phyloP scores from a whole-genome alignment of 306 rosid genomes.

The Glycine soja region DNA sequence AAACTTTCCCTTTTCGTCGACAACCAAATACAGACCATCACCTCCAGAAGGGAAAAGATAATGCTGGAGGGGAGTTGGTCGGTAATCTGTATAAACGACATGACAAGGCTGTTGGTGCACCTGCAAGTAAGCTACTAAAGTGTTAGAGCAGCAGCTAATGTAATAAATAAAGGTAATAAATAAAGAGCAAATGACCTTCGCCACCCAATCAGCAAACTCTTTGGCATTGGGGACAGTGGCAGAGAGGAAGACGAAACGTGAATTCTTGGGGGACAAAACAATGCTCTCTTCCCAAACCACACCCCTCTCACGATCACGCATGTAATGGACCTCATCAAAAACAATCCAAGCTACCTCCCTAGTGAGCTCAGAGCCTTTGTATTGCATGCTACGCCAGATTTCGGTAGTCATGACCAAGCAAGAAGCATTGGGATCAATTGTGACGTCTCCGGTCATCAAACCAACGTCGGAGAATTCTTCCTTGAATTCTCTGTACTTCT shows the following conservation, averaged over 20 bases:
- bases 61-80: slow-evolving; percentile 98
- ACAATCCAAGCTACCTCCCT: slow-evolving; percentile 96
- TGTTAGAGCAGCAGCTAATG: too few relatives aligned
- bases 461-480: slow-evolving; percentile 97
- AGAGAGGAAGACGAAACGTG: slow-evolving; percentile 90
- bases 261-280: slow-evolving; percentile 92
- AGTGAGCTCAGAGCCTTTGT: slow-evolving; percentile 90
- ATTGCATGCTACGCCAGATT: slow-evolving; percentile 98
- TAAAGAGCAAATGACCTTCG: slow-evolving; percentile 51
- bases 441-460: slow-evolving; percentile 96
- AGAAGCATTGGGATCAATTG: slow-evolving; percentile 91
- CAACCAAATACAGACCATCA: slow-evolving; percentile 85
- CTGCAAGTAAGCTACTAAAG: too few relatives aligned
- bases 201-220: slow-evolving; percentile 97
- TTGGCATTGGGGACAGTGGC: slow-evolving; percentile 97
- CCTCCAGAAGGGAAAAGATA: slow-evolving; percentile 90
- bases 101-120: slow-evolving; percentile 96
- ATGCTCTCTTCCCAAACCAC: slow-evolving; percentile 99
- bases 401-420: slow-evolving; percentile 99
- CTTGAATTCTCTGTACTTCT: slow-evolving; percentile 89
- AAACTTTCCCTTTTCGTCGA: slow-evolving; percentile 86
- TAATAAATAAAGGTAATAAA: too few relatives aligned
- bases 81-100: slow-evolving; percentile 90
- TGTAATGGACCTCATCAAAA: slow-evolving; percentile 97
- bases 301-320: slow-evolving; percentile 96